Base-by-base conservation (phyloP, 129 eudicot genomes). In the Heracleum sosnowskyi region DNA sequence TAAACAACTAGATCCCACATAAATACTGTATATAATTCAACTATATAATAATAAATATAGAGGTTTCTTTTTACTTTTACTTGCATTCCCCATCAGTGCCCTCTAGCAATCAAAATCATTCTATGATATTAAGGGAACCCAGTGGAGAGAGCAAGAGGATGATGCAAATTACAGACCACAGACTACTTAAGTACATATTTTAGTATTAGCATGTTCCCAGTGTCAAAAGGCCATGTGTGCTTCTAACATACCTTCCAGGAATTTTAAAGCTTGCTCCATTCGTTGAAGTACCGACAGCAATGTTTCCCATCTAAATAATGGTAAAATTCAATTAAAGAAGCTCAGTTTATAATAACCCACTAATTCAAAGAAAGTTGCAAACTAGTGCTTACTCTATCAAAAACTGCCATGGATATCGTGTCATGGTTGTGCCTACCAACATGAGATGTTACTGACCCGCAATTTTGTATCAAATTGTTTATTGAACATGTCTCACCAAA, bases 231-330 rank as follows among this genome's bases (percentile, higher is more conserved):
- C 36, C 53, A 39, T n/a, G 2, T 41, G 45, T 40, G 76, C 45
- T 24, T 45, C 76, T 20, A 44, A 16, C 69, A 31, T 78, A 91
- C 98, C 97, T 90, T 84, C 98, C 98, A 75, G 97, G 98, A 80
- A 94, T 88, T 86, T 94, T 94, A 80, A 90, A 94, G 74, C 86
- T 87, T 66, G 98, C 97, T 34, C 98, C 98, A 88, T 94, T 94
- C 29, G 98, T 94, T 75, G 98, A 94, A 73, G 98, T 94, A 34
- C 98, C 98, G 80, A 90, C 97, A 80, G 97, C 97, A 78, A 94
- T 86, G 57, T 82, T 90, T 86, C 98, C 98, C 83, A 69, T 87
- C 98, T 72, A 41, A 40, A 72, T 13, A n/a, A 41, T 39, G 76
- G 12, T 22, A 2, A 24, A 22, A 37, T n/a, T 40, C 45, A n/a